These are phyloP conservation scores for Microdochium bolleyi DNA, from an alignment of 2,329 filamentous ascomycete species.

Conservation along the genomic window DNA sequence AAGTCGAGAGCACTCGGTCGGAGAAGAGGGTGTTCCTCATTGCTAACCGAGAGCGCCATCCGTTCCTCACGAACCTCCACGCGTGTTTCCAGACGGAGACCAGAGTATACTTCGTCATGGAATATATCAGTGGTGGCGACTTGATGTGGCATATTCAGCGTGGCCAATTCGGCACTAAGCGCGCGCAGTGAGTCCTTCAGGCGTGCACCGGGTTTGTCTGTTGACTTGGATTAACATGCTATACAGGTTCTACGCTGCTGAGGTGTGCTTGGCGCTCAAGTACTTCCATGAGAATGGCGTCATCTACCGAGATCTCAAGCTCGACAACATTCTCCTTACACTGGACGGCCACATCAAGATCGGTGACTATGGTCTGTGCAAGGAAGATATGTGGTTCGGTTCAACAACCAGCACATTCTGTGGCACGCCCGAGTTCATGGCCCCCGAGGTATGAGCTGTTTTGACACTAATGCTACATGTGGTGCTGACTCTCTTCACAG, in stretches of 20 bases:
- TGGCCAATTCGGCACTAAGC: slow-evolving; percentile 89
- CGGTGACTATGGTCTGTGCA: slow-evolving; percentile 96
- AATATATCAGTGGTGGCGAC: slow-evolving; percentile 97
- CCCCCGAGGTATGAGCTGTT: slow-evolving; percentile 66
- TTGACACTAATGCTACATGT: not conserved
- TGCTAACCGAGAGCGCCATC: slow-evolving; percentile 93
- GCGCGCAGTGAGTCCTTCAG: slow-evolving; percentile 68
- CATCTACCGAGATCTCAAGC: slow-evolving; percentile 96
- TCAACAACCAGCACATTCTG: slow-evolving; percentile 97
- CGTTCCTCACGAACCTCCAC: slow-evolving; percentile 90
- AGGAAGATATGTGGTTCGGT: slow-evolving; percentile 99
- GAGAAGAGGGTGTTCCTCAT: slow-evolving; percentile 97
- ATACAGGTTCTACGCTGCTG: slow-evolving; percentile 86
- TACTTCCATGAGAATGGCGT: slow-evolving; percentile 99
- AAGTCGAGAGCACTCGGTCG: slow-evolving; percentile 94
- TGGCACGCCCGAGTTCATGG: slow-evolving; percentile 99
- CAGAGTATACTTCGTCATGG: slow-evolving; percentile 98
- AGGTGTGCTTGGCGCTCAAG: slow-evolving; percentile 93
- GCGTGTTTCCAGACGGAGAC: slow-evolving; percentile 99
- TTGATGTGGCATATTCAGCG: slow-evolving; percentile 98
- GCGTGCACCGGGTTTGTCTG: not conserved
- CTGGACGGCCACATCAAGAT: slow-evolving; percentile 98
- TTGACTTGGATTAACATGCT: slow-evolving; percentile 13
- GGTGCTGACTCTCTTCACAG: slow-evolving; percentile 35
- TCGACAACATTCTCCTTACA: slow-evolving; percentile 84